A percentile compares a stretch with the other conserved stretches of the same genome.
Evolutionary conservation across 2,329 filamentous ascomycete species (phyloP).

Genomic region (Mycosphaerella arachidis): DNA sequence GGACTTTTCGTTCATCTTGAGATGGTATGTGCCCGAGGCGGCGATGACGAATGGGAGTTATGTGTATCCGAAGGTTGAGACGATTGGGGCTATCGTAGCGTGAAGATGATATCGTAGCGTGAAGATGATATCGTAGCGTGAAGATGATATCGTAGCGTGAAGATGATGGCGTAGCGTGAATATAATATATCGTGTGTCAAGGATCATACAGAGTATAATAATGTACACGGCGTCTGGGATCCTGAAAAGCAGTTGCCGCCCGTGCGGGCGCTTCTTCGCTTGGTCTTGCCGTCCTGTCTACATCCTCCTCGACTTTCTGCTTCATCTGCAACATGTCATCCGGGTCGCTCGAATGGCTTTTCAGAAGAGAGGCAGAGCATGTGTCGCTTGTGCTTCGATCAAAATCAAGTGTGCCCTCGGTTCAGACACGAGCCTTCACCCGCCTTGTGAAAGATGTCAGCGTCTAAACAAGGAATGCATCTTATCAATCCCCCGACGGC

Average conservation of each 20-base stretch:
- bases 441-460: constrained; percentile 28
- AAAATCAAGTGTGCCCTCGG: constrained; percentile 30
- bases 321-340: background rate
- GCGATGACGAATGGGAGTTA: constrained; percentile 10
- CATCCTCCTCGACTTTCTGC: background rate
- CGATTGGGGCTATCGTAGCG: constrained; percentile 5
- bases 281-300: background rate
- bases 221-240: too few relatives aligned
- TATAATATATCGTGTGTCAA: too few relatives aligned
- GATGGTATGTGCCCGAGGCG: constrained; percentile 12
- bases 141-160: background rate
- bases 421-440: constrained; percentile 11
- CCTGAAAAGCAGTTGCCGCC: too few relatives aligned
- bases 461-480: constrained; percentile 28
- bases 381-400: constrained; percentile 18
- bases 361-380: constrained; percentile 22
- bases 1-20: constrained; percentile 5
- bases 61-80: constrained; percentile 12
- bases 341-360: background rate
- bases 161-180: too few relatives aligned
- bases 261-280: background rate
- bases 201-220: too few relatives aligned
- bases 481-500: constrained; percentile 23
- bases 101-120: background rate
- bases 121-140: background rate